These are phyloP conservation scores for Medicago arabica DNA, from an alignment of 306 rosid species.

Conservation along the genomic window DNA sequence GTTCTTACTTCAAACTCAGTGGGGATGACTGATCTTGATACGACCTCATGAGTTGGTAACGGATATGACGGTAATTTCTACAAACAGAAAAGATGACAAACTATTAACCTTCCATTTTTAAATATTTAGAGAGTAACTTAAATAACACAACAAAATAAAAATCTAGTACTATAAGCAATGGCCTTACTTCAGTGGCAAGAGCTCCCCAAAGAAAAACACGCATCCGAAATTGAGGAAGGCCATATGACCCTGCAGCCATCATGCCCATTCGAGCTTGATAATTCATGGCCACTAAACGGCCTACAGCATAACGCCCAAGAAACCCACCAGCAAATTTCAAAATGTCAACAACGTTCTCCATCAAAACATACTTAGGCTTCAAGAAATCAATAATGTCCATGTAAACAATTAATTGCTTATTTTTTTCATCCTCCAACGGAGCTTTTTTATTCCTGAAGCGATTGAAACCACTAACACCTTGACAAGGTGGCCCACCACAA, in stretches of 20 bases:
- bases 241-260: conserved; percentile 90
- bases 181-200: conserved; percentile 54
- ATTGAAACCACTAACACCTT: conserved; percentile 86
- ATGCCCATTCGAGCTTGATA: conserved; percentile 82
- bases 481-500: conserved; percentile 96
- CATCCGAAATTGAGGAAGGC: conserved; percentile 86
- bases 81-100: neutral
- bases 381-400: conserved; percentile 70
- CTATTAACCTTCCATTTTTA: neutral
- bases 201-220: conserved; percentile 92
- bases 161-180: neutral
- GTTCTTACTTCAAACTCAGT: conserved; percentile 52
- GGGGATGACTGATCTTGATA: conserved; percentile 43
- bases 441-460: conserved; percentile 59
- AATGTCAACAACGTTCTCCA: conserved; percentile 88
- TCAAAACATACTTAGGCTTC: conserved; percentile 68
- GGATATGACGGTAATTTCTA: conserved; percentile 60
- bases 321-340: conserved; percentile 71
- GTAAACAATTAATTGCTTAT: conserved; percentile 62
- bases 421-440: conserved; percentile 69
- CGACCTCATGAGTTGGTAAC: conserved; percentile 56
- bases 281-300: conserved; percentile 74
- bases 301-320: conserved; percentile 81
- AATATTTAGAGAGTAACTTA: neutral
- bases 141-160: neutral